These are phyloP conservation scores for Thermomucor indicae-seudaticae DNA, from an alignment of 371 early-diverging fungal genomes.

Conservation along the genomic window DNA sequence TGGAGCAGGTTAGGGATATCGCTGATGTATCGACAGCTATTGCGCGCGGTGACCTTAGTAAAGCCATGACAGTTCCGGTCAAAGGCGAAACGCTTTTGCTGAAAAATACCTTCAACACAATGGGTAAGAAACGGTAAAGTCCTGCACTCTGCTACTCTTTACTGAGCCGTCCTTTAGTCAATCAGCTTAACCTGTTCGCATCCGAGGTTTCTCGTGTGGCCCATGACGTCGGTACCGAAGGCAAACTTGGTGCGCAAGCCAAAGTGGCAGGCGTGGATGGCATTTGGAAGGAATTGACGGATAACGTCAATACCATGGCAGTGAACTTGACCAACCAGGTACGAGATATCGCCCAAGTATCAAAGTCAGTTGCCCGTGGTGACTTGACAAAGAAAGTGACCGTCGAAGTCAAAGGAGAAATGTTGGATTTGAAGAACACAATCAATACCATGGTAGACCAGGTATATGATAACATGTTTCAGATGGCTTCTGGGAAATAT, in stretches of 20 bases:
- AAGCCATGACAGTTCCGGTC: conserved; percentile 63
- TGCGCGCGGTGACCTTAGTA: conserved; percentile 66
- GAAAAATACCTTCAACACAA: conserved; percentile 69
- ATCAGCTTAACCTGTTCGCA: conserved; percentile 45
- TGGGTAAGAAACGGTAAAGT: conserved; percentile 50
- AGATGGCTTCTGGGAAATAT: background rate
- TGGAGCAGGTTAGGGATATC: conserved; percentile 72
- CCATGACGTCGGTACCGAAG: conserved; percentile 51
- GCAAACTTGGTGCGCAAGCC: conserved; percentile 43
- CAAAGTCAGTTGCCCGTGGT: conserved; percentile 54
- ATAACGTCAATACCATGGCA: conserved; percentile 61
- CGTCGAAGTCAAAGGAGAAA: conserved; percentile 56
- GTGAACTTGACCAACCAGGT: conserved; percentile 59
- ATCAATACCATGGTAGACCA: conserved; percentile 66
- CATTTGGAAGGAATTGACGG: conserved; percentile 64
- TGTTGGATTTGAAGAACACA: conserved; percentile 56
- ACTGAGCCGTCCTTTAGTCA: conserved; percentile 17
- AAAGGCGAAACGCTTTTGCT: conserved; percentile 67
- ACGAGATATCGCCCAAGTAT: conserved; percentile 55
- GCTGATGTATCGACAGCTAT: conserved; percentile 71
- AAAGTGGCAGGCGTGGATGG: conserved; percentile 55
- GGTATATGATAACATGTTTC: conserved; percentile 15
- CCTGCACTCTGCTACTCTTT: no score
- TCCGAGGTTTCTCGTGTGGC: conserved; percentile 53
- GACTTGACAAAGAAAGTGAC: conserved; percentile 52